Percentiles rank a stretch among this genome's conserved stretches.
These are phyloP conservation scores for Cadophora gregata DNA, from an alignment of 2,329 filamentous ascomycete genomes.

Conservation along the genomic window DNA sequence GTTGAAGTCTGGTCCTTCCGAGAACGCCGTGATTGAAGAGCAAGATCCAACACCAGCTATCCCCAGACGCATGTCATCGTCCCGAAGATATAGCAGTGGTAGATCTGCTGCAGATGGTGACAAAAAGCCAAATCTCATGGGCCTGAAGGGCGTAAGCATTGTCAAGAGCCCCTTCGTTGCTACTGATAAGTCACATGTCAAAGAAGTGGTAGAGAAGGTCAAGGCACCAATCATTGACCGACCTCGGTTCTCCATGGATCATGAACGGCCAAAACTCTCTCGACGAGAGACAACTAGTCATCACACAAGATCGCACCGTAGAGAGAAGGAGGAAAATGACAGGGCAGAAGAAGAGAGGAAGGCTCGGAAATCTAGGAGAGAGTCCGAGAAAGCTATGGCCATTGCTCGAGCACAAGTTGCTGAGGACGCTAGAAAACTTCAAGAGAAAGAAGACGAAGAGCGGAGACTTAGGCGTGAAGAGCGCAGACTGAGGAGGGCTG, in stretches of 20 bases:
- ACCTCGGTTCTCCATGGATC: conserved; percentile 35
- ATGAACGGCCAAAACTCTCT: conserved; percentile 27
- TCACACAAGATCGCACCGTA: conserved; percentile 28
- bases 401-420: conserved; percentile 35
- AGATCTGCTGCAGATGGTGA: conserved; percentile 27
- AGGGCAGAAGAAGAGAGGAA: conserved; percentile 38
- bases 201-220: conserved; percentile 28
- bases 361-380: conserved; percentile 33
- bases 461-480: conserved; percentile 34
- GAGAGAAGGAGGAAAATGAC: conserved; percentile 31
- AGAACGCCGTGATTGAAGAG: conserved; percentile 29
- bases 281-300: conserved; percentile 23
- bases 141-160: conserved; percentile 37
- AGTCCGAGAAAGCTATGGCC: conserved; percentile 36
- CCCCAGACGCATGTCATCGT: conserved; percentile 28
- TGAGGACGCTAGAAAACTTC: conserved; percentile 28
- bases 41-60: conserved; percentile 24
- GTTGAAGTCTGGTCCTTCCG: conserved; percentile 15
- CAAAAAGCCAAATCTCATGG: conserved; percentile 33
- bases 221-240: conserved; percentile 33
- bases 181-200: conserved; percentile 34
- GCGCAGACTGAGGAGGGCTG: conserved; percentile 33
- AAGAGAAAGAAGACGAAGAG: conserved; percentile 39
- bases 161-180: conserved; percentile 39
- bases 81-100: conserved; percentile 31